Conservation (phyloP, 306 rosid species). For the Prunus dulcis region DNA sequence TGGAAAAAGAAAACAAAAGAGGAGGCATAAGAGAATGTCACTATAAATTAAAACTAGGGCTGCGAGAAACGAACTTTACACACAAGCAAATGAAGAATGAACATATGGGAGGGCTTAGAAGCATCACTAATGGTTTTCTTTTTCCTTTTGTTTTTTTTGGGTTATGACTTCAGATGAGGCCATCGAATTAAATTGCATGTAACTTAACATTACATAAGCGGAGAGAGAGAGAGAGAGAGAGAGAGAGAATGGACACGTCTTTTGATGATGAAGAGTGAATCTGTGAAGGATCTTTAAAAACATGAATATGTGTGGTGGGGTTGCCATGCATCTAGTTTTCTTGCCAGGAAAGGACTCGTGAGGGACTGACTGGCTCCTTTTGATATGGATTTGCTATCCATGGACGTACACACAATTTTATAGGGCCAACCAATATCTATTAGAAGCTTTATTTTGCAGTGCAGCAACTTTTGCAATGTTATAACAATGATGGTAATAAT, state of each 20-base stretch:
- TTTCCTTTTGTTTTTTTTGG: background rate
- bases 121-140: background rate
- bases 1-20: background rate
- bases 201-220: background rate
- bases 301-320: conserved; percentile 22
- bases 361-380: background rate
- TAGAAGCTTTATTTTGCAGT: background rate
- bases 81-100: background rate
- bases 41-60: background rate
- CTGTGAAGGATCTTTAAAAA: conserved; percentile 7
- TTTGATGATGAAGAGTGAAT: conserved; percentile 19
- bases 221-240: background rate
- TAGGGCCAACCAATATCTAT: background rate
- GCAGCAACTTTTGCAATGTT: background rate
- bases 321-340: conserved; percentile 16
- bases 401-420: background rate
- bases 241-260: conserved; percentile 18
- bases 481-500: background rate
- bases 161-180: background rate
- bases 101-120: background rate
- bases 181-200: background rate
- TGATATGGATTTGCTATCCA: background rate
- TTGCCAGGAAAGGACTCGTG: conserved; percentile 29
- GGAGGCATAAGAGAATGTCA: background rate
- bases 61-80: background rate